Evolutionary conservation across 2,329 filamentous ascomycete genomes (phyloP), one percentile per base, ranked within the genome.

Genomic region (Alternaria hordeiaustralica): DNA sequence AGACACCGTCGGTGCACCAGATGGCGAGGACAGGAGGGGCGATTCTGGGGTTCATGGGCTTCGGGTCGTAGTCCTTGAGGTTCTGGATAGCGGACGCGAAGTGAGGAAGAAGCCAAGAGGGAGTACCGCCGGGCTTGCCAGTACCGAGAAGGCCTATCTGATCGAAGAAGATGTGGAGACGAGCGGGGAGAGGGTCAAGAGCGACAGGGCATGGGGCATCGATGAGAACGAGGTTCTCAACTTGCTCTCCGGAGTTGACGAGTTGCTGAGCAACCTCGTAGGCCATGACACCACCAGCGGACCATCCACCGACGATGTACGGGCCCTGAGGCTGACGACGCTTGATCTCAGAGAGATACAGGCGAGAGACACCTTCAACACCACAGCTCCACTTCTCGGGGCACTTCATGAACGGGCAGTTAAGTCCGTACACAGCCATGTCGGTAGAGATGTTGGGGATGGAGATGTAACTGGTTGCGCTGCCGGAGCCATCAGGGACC

Each of bases 1-100:
- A 92, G 5, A 93, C 89, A 65, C 91, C 91, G 63, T 93, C 90
- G 66, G 89, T 87, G 73, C 89, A 92, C 88, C 90, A 93, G 70
- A 93, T 88, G 43, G 88, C 84, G 67, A 87, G 87, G 4, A 89
- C 87, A 21, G 87, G 85, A 43, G 90, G 89, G 43, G 86, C 87
- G 65, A 83, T 85, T 8, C 84, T 84, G 50, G 84, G 82, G 36
- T 89, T 83, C 74, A 91, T 88, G 4, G 87, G 87, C 70, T 86
- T 84, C 7, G 90, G 88, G 12, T 88, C 86, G 79, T 93, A 93
- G 74, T 87, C 88, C 71, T 89, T 89, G 28, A 94, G 82, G 15
- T 89, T 89, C 54, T 85, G 84, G 58, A 93, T 89, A 20, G 89
- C 88, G 21, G 89, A 87, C 0, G 87, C 85, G 77, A 93, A 93